phyloP scores from a whole-genome alignment of 441 rosid species.

The Cnidoscolus chayamansa region DNA sequence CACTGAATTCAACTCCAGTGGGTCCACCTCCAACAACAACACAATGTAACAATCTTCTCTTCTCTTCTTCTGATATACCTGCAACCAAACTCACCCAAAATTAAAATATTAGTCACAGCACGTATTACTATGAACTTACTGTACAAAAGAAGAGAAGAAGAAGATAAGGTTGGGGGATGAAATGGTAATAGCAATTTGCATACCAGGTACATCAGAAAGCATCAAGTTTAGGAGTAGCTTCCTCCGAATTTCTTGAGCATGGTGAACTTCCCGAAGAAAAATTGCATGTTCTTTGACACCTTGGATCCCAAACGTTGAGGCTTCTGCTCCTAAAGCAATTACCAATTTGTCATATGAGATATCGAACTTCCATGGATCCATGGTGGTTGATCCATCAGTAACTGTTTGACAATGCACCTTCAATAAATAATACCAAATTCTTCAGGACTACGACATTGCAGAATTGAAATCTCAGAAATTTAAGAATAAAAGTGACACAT shows the following conservation, averaged over 20 bases:
- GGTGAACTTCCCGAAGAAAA: constrained; percentile 85
- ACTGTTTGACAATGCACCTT: constrained; percentile 78
- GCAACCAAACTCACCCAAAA: constrained; percentile 23
- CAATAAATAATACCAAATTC: constrained; percentile 14
- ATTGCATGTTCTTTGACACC: constrained; percentile 69
- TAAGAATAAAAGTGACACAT: background rate
- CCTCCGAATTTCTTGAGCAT: constrained; percentile 86
- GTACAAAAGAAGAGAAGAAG: background rate
- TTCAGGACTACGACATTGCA: background rate
- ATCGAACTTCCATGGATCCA: constrained; percentile 65
- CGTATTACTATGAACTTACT: background rate
- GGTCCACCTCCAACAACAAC: constrained; percentile 96
- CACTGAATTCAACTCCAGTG: constrained; percentile 90
- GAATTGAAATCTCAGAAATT: constrained; percentile 1
- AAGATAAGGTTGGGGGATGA: background rate
- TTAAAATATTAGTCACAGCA: background rate
- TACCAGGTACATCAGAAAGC: constrained; percentile 85
- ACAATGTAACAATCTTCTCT: constrained; percentile 70
- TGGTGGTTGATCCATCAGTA: constrained; percentile 44
- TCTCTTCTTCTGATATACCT: constrained; percentile 74
- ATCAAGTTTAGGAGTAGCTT: constrained; percentile 80
- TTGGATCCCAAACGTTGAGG: constrained; percentile 70
- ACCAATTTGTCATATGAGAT: constrained; percentile 73
- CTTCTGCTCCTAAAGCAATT: constrained; percentile 75
- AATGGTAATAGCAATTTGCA: constrained; percentile 2